phyloP scores from a whole-genome alignment of 192 early-diverging fungal genomes.

The Backusella sp. region DNA sequence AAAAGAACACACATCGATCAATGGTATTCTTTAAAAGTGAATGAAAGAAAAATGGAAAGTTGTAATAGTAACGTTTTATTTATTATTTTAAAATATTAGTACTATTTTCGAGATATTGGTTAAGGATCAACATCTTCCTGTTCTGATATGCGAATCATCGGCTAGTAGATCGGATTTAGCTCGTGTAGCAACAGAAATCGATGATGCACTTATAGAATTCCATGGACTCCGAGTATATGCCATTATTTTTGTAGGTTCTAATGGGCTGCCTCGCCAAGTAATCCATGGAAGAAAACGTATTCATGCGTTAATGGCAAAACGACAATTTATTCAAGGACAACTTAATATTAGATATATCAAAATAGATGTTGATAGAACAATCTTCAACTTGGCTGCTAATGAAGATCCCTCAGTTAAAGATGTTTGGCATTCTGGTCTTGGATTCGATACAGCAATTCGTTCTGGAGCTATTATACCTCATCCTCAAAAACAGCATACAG shows the following conservation, averaged over 20 bases:
- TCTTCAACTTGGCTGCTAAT: constrained; percentile 62
- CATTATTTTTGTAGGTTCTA: constrained; percentile 54
- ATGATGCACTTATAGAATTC: constrained; percentile 48
- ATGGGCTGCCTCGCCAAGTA: constrained; percentile 64
- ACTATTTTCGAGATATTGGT: constrained; percentile 64
- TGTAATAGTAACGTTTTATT: constrained; percentile 17
- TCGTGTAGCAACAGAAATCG: constrained; percentile 55
- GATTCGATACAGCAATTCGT: constrained; percentile 33
- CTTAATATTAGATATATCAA: constrained; percentile 53
- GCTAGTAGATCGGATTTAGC: constrained; percentile 48
- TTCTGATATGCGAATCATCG: constrained; percentile 66
- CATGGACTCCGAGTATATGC: constrained; percentile 67
- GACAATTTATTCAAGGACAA: constrained; percentile 62
- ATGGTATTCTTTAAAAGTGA: constrained; percentile 32
- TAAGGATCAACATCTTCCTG: constrained; percentile 73
- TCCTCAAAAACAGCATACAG: constrained; percentile 66
- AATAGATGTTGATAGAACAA: constrained; percentile 57
- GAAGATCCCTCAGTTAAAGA: constrained; percentile 37
- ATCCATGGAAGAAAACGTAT: constrained; percentile 68
- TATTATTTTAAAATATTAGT: constrained; percentile 28
- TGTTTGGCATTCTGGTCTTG: constrained; percentile 47
- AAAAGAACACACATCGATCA: constrained; percentile 33
- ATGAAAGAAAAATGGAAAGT: neutral
- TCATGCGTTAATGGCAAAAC: constrained; percentile 64
- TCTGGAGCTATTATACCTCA: constrained; percentile 15